Conservation (phyloP, 2,329 filamentous ascomycete species). For the Apiospora kogelbergensis region DNA sequence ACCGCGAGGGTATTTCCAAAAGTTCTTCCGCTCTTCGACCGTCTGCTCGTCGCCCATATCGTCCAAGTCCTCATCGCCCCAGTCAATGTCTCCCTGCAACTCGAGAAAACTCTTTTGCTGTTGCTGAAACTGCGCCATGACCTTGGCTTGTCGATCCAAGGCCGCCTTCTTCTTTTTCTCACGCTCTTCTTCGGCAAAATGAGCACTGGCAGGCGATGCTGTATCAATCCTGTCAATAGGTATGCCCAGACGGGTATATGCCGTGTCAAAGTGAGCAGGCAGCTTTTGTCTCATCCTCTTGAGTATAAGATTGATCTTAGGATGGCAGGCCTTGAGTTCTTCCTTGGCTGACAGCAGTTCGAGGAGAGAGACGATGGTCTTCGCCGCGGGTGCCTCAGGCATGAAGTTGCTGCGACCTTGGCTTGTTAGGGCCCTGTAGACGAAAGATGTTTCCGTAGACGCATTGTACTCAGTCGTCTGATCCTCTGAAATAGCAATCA, state of each 20-base stretch:
- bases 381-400: conserved; percentile 53
- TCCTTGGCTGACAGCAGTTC: conserved; percentile 64
- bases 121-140: conserved; percentile 98
- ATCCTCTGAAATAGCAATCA: conserved; percentile 87
- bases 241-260: conserved; percentile 63
- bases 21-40: conserved; percentile 67
- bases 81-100: conserved; percentile 83
- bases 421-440: conserved; percentile 67
- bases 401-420: conserved; percentile 62
- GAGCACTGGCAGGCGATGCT: conserved; percentile 71
- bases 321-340: conserved; percentile 77
- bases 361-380: conserved; percentile 65
- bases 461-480: conserved; percentile 54
- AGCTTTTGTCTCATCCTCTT: conserved; percentile 83
- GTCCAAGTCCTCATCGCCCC: conserved; percentile 81
- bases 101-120: conserved; percentile 95
- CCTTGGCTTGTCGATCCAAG: conserved; percentile 81
- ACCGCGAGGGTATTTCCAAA: conserved; percentile 88
- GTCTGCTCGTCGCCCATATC: conserved; percentile 61
- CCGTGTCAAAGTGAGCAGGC: conserved; percentile 69
- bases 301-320: conserved; percentile 81
- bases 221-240: conserved; percentile 79
- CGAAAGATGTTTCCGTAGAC: conserved; percentile 63
- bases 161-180: conserved; percentile 90
- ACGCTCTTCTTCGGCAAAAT: conserved; percentile 67